Evolutionary conservation across 257 asterid species (phyloP), one percentile per base, ranked within the genome.

Genomic region (Nyctanthes arbortristis): DNA sequence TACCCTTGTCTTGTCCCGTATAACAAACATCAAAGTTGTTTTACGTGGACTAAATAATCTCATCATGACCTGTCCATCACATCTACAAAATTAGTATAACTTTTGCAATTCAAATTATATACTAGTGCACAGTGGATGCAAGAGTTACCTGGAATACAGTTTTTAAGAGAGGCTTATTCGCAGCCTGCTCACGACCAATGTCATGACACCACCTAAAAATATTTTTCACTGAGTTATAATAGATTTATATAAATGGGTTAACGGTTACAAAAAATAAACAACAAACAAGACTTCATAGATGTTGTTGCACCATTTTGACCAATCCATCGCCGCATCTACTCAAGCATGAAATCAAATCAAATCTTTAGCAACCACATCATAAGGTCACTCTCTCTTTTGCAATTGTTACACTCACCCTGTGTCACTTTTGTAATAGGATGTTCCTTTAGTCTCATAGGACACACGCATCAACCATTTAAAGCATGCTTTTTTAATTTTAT

Each of bases 171-270:
- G 97, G 97, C 80, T 91, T 91, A 83, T 94, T 91, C 68, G 99
- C 95, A 10, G 99, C 99, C 70, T 91, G 97, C 78, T 94, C 97
- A 75, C 97, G 97, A 34, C 97, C 99, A 81, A 91, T 94, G 68
- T 94, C 99, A 85, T 91, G 97, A 77, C 97, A 94, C 99, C 97
- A 91, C 97, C 97, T 94, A 79, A 76, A 73, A 59, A 71, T 32
- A 49, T 60, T 63, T 43, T 30, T 34, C 18, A n/a, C n/a, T n/a
- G n/a, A n/a, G n/a, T n/a, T n/a, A n/a, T 28, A 36, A 22, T 25
- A 47, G 24, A 63, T 47, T 4, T 29, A 67, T 6, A 40, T 3
- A 43, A 45, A 63, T 63, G 28, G 11, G 29, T 35, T 22, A 29
- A 31, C 63, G 31, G 31, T 59, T 13, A 1, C 71, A 32, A 63